Conservation (phyloP, 305 asterid species). For the Fraxinus xanthoxyloides region DNA sequence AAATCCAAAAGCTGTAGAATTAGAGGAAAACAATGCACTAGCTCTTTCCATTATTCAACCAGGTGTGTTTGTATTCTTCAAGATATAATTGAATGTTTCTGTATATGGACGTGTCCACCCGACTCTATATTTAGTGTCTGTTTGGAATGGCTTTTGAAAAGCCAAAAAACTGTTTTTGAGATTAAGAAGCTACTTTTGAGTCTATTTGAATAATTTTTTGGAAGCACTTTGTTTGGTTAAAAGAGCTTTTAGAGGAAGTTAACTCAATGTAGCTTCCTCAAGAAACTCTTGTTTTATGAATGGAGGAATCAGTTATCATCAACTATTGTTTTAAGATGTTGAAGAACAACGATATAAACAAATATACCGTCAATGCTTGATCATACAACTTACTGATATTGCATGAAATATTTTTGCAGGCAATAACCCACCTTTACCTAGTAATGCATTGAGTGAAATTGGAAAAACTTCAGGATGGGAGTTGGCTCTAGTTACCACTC, state of each 20-base stretch:
- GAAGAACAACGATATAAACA: neutral
- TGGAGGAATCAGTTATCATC: neutral
- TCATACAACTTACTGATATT: neutral
- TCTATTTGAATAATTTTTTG: neutral
- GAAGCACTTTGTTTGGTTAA: neutral
- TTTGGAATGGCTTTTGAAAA: neutral
- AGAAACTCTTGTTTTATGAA: neutral
- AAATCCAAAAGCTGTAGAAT: constrained; percentile 43
- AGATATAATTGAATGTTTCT: neutral
- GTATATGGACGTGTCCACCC: neutral
- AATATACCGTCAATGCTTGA: neutral
- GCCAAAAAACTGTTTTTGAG: neutral
- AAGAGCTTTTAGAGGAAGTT: neutral
- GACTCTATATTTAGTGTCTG: neutral
- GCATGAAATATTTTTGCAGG: constrained; percentile 34
- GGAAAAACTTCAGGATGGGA: constrained; percentile 80
- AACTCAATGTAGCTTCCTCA: neutral
- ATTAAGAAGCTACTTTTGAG: neutral
- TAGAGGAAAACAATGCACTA: constrained; percentile 65
- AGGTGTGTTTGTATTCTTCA: constrained; percentile 31
- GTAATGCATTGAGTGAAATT: constrained; percentile 27
- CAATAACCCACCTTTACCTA: constrained; percentile 26
- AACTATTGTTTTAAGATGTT: neutral
- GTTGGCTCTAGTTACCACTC: constrained; percentile 65
- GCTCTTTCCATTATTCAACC: constrained; percentile 79